These are phyloP conservation scores for Cytospora paraplurivora DNA, from an alignment of 2,329 filamentous ascomycete species.

Conservation along the genomic window DNA sequence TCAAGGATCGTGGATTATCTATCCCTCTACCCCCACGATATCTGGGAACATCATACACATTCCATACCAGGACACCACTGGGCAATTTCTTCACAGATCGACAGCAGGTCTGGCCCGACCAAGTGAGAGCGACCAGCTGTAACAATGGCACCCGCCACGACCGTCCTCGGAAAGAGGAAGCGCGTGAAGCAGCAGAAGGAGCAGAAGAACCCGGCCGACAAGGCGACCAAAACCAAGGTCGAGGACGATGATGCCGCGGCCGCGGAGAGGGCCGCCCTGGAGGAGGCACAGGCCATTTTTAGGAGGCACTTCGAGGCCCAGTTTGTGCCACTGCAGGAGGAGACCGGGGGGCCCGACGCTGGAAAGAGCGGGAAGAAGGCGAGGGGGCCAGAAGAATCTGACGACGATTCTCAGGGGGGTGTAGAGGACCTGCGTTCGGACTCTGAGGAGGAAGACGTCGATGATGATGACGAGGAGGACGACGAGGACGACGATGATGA, in stretches of 20 bases:
- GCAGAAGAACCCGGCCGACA: constrained; percentile 7
- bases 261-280: constrained; percentile 34
- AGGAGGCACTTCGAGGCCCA: constrained; percentile 83
- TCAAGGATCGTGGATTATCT: not conserved
- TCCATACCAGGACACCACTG: not conserved
- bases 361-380: constrained; percentile 34
- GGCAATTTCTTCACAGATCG: not conserved
- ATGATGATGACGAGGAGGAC: constrained; percentile 49
- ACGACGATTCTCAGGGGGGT: constrained; percentile 36
- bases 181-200: constrained; percentile 13
- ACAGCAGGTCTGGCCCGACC: constrained; percentile 1
- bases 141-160: constrained; percentile 15
- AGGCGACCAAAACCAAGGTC: not conserved
- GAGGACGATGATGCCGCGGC: constrained; percentile 11
- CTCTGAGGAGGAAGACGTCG: constrained; percentile 35
- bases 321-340: constrained; percentile 70
- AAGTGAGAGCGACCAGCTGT: not conserved
- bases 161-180: constrained; percentile 27
- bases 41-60: constrained; percentile 1
- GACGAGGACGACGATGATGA: constrained; percentile 32
- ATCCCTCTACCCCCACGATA: not conserved
- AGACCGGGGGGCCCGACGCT: constrained; percentile 37
- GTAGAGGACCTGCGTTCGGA: constrained; percentile 28
- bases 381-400: constrained; percentile 37
- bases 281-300: constrained; percentile 73